Conservation (phyloP, 306 rosid species). For the Sechiopsis laciniata region DNA sequence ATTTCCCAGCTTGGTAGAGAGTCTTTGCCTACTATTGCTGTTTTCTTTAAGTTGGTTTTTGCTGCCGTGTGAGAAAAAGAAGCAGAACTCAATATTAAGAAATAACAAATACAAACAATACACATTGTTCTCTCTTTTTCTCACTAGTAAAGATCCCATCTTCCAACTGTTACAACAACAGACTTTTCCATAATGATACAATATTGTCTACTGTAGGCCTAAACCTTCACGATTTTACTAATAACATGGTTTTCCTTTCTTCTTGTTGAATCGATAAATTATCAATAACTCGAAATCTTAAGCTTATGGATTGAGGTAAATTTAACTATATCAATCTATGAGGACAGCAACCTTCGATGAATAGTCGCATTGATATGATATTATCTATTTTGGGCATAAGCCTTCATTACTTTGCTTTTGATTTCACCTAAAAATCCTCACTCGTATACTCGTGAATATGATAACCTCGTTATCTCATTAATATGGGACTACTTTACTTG, state of each 20-base stretch:
- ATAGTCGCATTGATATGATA: too few species aligned
- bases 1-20: constrained; percentile 81
- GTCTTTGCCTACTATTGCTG: constrained; percentile 55
- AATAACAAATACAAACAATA: neutral
- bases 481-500: too few species aligned
- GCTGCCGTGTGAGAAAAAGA: constrained; percentile 38
- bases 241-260: neutral
- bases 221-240: neutral
- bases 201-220: neutral
- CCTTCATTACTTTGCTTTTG: too few species aligned
- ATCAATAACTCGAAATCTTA: too few species aligned
- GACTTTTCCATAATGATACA: neutral
- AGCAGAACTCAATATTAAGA: neutral
- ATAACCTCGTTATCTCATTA: too few species aligned
- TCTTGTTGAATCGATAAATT: too few species aligned
- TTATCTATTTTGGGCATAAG: too few species aligned
- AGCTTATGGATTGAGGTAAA: too few species aligned
- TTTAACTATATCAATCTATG: too few species aligned
- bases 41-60: constrained; percentile 44
- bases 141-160: neutral
- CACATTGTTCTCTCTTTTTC: neutral
- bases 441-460: neutral
- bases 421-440: neutral
- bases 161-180: neutral
- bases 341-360: too few species aligned